Conservation (phyloP, 176 grass and related monocot genomes). For the Oryza longistaminata region DNA sequence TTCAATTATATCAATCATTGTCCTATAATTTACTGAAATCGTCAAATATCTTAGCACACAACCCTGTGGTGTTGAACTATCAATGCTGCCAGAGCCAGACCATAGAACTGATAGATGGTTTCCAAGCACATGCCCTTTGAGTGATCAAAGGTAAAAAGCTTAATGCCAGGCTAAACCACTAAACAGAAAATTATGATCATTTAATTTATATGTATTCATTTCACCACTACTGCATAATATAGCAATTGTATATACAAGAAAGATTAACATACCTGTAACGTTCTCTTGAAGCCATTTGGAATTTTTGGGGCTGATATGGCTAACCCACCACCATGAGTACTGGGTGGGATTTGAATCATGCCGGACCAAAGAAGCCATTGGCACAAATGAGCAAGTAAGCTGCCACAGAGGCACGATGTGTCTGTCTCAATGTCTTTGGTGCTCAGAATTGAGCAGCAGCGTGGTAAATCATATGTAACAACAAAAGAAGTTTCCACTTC, state of each 20-base stretch:
- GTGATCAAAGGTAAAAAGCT: neutral
- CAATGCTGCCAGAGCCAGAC: neutral
- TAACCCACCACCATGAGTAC: slow-evolving; percentile 61
- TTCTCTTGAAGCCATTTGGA: slow-evolving; percentile 78
- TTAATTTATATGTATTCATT: neutral
- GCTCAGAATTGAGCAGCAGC: neutral
- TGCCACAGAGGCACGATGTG: neutral
- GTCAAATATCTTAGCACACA: neutral
- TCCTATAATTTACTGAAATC: neutral
- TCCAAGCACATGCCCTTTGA: neutral
- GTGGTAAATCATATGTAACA: neutral
- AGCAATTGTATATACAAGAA: neutral
- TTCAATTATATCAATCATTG: neutral
- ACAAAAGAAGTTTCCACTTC: neutral
- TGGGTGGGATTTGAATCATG: slow-evolving; percentile 30
- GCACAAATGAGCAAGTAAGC: neutral
- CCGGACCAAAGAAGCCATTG: slow-evolving; percentile 40
- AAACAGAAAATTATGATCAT: neutral
- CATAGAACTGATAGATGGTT: neutral
- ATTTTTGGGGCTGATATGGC: slow-evolving; percentile 68
- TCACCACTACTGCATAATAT: neutral
- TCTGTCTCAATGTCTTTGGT: neutral
- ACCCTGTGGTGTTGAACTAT: neutral
- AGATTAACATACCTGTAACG: slow-evolving; percentile 55
- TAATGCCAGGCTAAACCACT: neutral